phyloP scores from a whole-genome alignment of 1,139 yeast species.

The Taphrina sp. region DNA sequence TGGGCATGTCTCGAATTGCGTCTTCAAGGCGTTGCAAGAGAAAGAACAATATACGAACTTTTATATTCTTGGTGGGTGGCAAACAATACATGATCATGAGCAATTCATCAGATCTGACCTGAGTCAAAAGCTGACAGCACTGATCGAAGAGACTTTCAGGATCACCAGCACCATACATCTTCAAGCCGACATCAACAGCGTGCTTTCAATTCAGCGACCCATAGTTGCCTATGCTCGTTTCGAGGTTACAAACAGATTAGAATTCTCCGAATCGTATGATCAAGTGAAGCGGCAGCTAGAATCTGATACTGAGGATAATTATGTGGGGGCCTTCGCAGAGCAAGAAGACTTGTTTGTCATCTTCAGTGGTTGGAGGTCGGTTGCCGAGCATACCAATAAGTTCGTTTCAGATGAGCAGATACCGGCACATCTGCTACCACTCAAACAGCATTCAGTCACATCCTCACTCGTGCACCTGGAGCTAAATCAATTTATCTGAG shows the following conservation, averaged over 20 bases:
- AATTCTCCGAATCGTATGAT: too few relatives aligned
- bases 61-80: conserved; percentile 3
- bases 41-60: conserved; percentile 1
- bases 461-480: not conserved
- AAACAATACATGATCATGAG: not conserved
- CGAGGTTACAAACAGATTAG: too few relatives aligned
- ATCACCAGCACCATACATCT: too few relatives aligned
- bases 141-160: not conserved
- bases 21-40: conserved; percentile 12
- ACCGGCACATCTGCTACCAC: not conserved
- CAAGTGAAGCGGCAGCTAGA: too few relatives aligned
- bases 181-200: too few relatives aligned
- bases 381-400: not conserved
- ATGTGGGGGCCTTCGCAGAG: not conserved
- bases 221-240: too few relatives aligned
- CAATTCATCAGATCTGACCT: not conserved
- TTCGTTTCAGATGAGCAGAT: not conserved
- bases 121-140: not conserved
- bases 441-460: not conserved
- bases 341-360: not conserved
- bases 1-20: not conserved
- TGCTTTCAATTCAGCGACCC: too few relatives aligned
- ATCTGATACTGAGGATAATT: too few relatives aligned
- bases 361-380: not conserved
- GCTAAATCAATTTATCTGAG: not conserved